A percentile compares a stretch with the other conserved stretches of the same genome.
These are phyloP conservation scores for Trichosporon asahii DNA, from an alignment of 1,284 basidiomycete species.

Conservation along the genomic window DNA sequence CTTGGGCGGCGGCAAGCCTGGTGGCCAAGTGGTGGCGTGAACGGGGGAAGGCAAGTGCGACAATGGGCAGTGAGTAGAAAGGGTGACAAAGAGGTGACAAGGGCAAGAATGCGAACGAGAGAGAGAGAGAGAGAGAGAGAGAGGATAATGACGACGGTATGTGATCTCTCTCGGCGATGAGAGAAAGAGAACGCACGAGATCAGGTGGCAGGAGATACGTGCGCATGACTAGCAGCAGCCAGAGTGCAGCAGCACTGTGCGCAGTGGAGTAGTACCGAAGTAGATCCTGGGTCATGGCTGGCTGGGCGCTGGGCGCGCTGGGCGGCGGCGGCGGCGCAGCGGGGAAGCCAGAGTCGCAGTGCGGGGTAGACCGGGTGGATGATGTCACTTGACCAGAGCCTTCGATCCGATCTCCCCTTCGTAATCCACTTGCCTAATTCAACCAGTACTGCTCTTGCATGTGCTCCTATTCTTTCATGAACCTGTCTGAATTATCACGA, in stretches of 20 bases:
- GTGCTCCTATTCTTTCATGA: neutral
- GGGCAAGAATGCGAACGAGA: neutral
- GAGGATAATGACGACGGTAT: neutral
- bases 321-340: too few species aligned
- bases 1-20: neutral
- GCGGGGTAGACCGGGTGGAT: neutral
- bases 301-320: too few species aligned
- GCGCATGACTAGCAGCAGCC: neutral
- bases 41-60: neutral
- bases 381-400: constrained; percentile 2
- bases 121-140: too few species aligned
- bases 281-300: neutral
- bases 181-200: neutral
- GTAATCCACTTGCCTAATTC: neutral
- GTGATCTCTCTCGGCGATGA: neutral
- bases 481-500: too few species aligned
- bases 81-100: neutral
- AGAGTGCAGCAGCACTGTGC: neutral
- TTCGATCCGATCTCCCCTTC: neutral
- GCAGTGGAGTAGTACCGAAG: neutral
- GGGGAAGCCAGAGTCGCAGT: neutral
- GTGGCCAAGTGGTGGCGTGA: neutral
- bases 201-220: neutral
- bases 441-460: too few species aligned
- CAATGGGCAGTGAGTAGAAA: neutral